A percentile compares a stretch with the other conserved stretches of the same genome.
phyloP scores from a whole-genome alignment of 2,329 filamentous ascomycete species.

The Periglandula ipomoeae region DNA sequence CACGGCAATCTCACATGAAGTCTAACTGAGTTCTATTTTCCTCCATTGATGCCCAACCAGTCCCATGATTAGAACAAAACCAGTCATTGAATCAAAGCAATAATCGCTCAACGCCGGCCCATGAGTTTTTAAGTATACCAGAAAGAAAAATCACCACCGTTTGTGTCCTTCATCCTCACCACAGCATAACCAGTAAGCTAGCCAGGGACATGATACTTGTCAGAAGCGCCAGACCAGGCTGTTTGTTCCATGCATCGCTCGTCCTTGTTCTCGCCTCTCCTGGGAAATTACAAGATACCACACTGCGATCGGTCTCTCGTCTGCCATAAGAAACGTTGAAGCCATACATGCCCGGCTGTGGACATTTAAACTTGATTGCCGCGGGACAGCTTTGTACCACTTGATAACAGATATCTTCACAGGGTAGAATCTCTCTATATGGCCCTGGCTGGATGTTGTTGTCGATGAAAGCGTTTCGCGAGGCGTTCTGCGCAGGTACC shows the following conservation, averaged over 20 bases:
- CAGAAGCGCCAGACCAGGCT: constrained; percentile 11
- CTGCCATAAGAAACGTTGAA: constrained; percentile 28
- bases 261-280: constrained; percentile 25
- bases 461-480: constrained; percentile 68
- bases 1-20: no score
- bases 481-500: constrained; percentile 29
- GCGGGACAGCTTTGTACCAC: constrained; percentile 81
- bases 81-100: background rate
- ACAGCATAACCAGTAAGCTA: background rate
- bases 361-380: constrained; percentile 66
- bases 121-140: background rate
- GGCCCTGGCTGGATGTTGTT: constrained; percentile 65
- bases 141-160: background rate
- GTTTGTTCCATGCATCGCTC: constrained; percentile 8
- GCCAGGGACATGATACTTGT: background rate
- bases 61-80: background rate
- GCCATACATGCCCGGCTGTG: constrained; percentile 29
- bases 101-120: background rate
- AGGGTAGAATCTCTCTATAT: constrained; percentile 89
- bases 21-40: no score
- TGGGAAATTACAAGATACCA: constrained; percentile 29
- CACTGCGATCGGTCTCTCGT: constrained; percentile 14
- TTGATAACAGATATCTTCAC: constrained; percentile 77
- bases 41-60: background rate
- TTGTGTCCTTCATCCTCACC: background rate